Conservation (phyloP, 345 rosid genomes). For the Turritis glabra region DNA sequence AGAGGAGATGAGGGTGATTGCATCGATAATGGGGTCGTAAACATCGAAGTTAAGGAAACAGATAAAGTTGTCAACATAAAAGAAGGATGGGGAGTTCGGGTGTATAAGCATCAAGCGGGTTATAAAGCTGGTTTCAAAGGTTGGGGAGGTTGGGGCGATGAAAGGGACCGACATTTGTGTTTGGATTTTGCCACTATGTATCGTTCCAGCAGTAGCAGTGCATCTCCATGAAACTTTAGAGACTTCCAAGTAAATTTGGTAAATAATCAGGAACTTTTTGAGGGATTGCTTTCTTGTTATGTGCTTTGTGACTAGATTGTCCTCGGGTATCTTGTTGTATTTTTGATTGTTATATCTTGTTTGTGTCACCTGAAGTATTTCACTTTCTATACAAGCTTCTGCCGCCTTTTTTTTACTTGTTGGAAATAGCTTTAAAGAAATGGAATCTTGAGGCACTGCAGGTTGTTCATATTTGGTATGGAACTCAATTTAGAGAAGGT, state of each 20-base stretch:
- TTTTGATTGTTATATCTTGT: constrained; percentile 24
- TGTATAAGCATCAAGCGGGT: constrained; percentile 70
- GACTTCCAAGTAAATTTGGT: constrained; percentile 23
- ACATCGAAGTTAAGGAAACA: constrained; percentile 54
- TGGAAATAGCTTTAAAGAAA: not conserved
- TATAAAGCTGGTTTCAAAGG: constrained; percentile 97
- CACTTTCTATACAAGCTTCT: not conserved
- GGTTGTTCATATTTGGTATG: too few species aligned
- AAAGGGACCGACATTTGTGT: constrained; percentile 80
- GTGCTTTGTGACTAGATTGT: not conserved
- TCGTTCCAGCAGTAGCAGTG: constrained; percentile 16
- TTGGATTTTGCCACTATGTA: constrained; percentile 59
- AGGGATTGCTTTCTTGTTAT: not conserved
- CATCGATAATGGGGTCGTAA: constrained; percentile 70
- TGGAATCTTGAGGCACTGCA: not conserved
- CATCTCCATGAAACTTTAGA: constrained; percentile 31
- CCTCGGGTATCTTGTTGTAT: not conserved
- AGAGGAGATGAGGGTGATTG: constrained; percentile 59
- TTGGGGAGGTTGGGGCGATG: constrained; percentile 99
- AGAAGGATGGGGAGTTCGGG: constrained; percentile 59
- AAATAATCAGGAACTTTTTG: not conserved
- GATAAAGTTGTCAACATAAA: constrained; percentile 68
- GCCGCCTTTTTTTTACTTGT: not conserved
- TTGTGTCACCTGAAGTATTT: constrained; percentile 1
- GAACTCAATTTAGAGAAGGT: too few species aligned